Evolutionary conservation across 495 filamentous ascomycete species (phyloP).

Genomic region (Saxophila tyrrhenica): DNA sequence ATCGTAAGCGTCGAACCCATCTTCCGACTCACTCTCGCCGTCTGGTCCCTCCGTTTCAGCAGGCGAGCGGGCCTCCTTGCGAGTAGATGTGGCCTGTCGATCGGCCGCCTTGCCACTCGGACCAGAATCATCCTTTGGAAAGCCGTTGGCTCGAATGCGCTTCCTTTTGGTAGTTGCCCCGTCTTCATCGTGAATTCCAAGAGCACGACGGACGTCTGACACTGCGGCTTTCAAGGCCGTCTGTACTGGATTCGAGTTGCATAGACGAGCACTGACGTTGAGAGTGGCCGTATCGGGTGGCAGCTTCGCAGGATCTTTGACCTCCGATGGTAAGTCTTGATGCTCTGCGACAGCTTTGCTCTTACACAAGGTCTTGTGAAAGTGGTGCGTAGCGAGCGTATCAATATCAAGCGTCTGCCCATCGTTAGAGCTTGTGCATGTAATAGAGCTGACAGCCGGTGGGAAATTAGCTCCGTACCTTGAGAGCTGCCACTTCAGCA

Average conservation of each 20-base stretch:
- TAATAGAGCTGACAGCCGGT: not conserved
- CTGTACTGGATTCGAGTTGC: slow-evolving; percentile 63
- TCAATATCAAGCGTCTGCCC: slow-evolving; percentile 47
- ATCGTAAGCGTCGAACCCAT: slow-evolving; percentile 42
- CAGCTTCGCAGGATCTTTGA: slow-evolving; percentile 26
- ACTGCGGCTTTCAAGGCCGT: slow-evolving; percentile 52
- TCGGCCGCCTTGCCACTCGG: not conserved
- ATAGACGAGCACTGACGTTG: slow-evolving; percentile 76
- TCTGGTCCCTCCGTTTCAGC: not conserved
- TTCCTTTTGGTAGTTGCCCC: not conserved
- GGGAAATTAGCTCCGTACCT: slow-evolving; percentile 38
- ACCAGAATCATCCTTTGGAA: not conserved
- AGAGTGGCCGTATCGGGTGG: slow-evolving; percentile 37
- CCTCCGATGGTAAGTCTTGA: slow-evolving; percentile 35
- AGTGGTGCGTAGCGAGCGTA: slow-evolving; percentile 52
- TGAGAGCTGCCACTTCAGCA: slow-evolving; percentile 63
- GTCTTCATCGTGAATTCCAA: slow-evolving; percentile 33
- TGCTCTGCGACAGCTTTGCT: slow-evolving; percentile 54
- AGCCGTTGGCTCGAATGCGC: slow-evolving; percentile 6
- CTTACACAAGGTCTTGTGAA: slow-evolving; percentile 64
- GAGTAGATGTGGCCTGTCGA: no score
- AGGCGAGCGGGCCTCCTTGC: no score
- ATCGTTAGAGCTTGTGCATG: not conserved
- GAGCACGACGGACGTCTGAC: slow-evolving; percentile 45
- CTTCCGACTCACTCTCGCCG: not conserved